phyloP scores from a whole-genome alignment of 345 rosid genomes.

The Boechera divaricarpa region DNA sequence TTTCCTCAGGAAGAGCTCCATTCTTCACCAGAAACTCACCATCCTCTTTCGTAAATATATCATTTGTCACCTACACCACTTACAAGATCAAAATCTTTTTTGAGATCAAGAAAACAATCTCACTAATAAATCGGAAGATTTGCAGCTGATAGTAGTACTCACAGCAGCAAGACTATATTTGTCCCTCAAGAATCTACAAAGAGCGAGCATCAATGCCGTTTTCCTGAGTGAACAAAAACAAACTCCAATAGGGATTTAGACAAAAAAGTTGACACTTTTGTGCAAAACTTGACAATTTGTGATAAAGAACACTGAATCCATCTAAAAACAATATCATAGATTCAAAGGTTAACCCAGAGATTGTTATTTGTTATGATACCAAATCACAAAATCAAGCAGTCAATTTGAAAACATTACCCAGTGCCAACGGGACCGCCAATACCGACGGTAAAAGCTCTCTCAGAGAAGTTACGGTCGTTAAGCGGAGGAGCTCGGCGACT shows the following conservation, averaged over 20 bases:
- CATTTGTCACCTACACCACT: slow-evolving; percentile 83
- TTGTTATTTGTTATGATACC: not conserved
- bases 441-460: slow-evolving; percentile 94
- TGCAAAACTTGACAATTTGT: not conserved
- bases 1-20: slow-evolving; percentile 90
- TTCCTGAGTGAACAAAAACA: slow-evolving; percentile 56
- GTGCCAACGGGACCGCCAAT: slow-evolving; percentile 99
- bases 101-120: slow-evolving; percentile 1
- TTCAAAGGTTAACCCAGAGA: not conserved
- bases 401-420: slow-evolving; percentile 55
- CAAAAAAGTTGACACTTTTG: not conserved
- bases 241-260: slow-evolving; percentile 2
- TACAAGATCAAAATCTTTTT: not conserved
- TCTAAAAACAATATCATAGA: not conserved
- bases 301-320: not conserved
- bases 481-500: slow-evolving; percentile 89
- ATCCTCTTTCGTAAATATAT: slow-evolving; percentile 96
- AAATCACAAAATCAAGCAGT: not conserved
- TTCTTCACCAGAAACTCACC: slow-evolving; percentile 94
- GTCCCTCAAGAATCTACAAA: slow-evolving; percentile 74
- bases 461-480: slow-evolving; percentile 69
- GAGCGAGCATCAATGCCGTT: slow-evolving; percentile 91
- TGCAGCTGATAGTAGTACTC: slow-evolving; percentile 44
- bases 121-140: not conserved
- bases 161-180: slow-evolving; percentile 98